Conservation (phyloP, 176 grass and related monocot species). For the Juncus effusus region DNA sequence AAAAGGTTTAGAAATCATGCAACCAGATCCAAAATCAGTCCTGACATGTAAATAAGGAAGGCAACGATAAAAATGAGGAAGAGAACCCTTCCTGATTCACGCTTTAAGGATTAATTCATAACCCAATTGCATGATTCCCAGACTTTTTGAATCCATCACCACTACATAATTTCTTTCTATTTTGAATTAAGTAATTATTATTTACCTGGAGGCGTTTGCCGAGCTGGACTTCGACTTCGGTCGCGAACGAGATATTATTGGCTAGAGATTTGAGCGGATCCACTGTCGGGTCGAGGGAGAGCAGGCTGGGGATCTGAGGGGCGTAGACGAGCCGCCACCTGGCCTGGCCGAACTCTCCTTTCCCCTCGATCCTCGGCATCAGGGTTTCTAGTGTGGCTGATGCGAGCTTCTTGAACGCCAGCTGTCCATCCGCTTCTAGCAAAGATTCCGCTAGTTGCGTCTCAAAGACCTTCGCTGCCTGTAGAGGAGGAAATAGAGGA, state of each 20-base stretch:
- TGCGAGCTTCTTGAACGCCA: constrained; percentile 96
- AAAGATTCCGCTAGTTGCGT: constrained; percentile 80
- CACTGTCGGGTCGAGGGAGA: constrained; percentile 86
- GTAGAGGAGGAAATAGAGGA: constrained; percentile 10
- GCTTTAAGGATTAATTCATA: not conserved
- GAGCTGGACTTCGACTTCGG: constrained; percentile 88
- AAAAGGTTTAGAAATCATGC: no score
- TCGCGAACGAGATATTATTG: constrained; percentile 94
- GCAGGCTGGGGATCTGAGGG: constrained; percentile 79
- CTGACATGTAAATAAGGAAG: no score
- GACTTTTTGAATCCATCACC: not conserved
- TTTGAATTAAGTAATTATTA: no score
- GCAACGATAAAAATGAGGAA: no score
- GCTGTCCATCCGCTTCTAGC: constrained; percentile 86
- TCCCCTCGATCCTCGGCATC: constrained; percentile 97
- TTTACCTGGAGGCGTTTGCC: constrained; percentile 88
- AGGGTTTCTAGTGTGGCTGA: constrained; percentile 88
- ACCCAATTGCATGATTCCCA: not conserved
- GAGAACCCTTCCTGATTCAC: no score
- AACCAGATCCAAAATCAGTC: no score
- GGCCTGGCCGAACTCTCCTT: constrained; percentile 94
- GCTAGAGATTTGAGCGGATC: constrained; percentile 96
- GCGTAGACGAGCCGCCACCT: constrained; percentile 93
- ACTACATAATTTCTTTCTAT: not conserved
- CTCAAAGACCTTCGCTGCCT: constrained; percentile 97